Evolutionary conservation across 495 filamentous ascomycete species (phyloP).

Genomic region (Aspergillus mulundensis): DNA sequence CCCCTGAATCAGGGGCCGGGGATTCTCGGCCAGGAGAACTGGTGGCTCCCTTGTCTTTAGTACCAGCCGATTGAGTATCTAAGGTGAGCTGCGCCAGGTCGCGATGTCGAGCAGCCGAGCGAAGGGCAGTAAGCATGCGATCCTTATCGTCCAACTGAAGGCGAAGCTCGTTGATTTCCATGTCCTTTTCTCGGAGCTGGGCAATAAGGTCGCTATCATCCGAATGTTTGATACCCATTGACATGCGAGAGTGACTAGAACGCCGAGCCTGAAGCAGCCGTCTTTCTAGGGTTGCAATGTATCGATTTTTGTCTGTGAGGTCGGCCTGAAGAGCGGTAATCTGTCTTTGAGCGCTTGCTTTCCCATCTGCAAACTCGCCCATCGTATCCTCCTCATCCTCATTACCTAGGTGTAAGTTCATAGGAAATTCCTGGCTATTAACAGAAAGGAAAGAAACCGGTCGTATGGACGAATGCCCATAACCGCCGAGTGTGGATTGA

Average conservation of each 20-base stretch:
- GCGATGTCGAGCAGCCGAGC: constrained; percentile 80
- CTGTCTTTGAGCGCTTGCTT: constrained; percentile 73
- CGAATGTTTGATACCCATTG: constrained; percentile 61
- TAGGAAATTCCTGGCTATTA: constrained; percentile 38
- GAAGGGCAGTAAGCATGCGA: constrained; percentile 82
- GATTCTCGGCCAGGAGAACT: constrained; percentile 16
- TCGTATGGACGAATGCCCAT: constrained; percentile 52
- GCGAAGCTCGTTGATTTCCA: constrained; percentile 86
- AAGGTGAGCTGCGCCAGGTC: constrained; percentile 69
- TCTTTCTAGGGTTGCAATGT: constrained; percentile 90
- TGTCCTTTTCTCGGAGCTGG: constrained; percentile 81
- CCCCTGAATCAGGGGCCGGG: constrained; percentile 1
- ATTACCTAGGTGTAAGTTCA: constrained; percentile 33
- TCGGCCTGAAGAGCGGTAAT: constrained; percentile 89
- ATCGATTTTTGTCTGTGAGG: constrained; percentile 89
- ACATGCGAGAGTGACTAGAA: constrained; percentile 82
- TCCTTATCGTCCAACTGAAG: constrained; percentile 94
- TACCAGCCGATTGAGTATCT: constrained; percentile 35
- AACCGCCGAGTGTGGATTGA: constrained; percentile 58
- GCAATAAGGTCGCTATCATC: constrained; percentile 65
- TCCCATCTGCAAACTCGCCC: constrained; percentile 82
- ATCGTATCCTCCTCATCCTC: constrained; percentile 70
- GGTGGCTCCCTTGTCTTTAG: constrained; percentile 24
- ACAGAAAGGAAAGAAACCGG: constrained; percentile 63
- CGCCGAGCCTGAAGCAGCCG: constrained; percentile 86